These are phyloP conservation scores for Eucalyptus cloeziana DNA, from an alignment of 345 rosid species.

Conservation along the genomic window DNA sequence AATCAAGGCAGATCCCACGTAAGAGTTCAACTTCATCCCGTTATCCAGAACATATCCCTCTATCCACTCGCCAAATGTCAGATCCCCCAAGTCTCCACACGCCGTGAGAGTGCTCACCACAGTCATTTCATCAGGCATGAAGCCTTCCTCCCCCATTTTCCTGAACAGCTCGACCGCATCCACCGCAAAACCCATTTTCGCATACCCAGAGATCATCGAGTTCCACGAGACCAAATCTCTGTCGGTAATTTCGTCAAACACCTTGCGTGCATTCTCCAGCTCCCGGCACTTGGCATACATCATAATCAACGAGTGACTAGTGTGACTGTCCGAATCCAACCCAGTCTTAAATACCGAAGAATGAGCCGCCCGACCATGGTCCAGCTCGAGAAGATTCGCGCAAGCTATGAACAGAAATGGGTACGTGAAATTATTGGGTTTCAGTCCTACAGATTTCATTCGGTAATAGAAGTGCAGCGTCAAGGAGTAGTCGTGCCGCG, in stretches of 20 bases:
- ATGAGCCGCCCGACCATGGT: conserved; percentile 44
- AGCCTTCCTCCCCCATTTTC: conserved; percentile 48
- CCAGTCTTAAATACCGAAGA: conserved; percentile 45
- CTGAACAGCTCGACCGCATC: conserved; percentile 57
- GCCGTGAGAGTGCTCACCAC: conserved; percentile 67
- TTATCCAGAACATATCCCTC: conserved; percentile 30
- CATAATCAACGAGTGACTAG: conserved; percentile 47
- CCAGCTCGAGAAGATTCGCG: conserved; percentile 33
- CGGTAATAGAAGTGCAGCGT: conserved; percentile 35
- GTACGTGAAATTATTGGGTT: conserved; percentile 62
- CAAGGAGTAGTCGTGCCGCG: conserved; percentile 31
- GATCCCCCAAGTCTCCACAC: conserved; percentile 63
- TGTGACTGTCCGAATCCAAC: conserved; percentile 39
- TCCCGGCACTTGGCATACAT: conserved; percentile 47
- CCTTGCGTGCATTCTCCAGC: conserved; percentile 31
- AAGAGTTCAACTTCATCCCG: conserved; percentile 36
- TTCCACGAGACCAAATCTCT: conserved; percentile 78
- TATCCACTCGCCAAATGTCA: conserved; percentile 52
- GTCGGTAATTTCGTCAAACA: conserved; percentile 59
- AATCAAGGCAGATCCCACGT: conserved; percentile 57
- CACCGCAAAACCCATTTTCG: conserved; percentile 42
- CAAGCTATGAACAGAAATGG: conserved; percentile 66
- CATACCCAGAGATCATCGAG: conserved; percentile 85
- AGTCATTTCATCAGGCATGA: conserved; percentile 70
- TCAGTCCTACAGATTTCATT: conserved; percentile 44